Conservation (phyloP, 192 early-diverging fungal species). For the Chytriomyces confervae region DNA sequence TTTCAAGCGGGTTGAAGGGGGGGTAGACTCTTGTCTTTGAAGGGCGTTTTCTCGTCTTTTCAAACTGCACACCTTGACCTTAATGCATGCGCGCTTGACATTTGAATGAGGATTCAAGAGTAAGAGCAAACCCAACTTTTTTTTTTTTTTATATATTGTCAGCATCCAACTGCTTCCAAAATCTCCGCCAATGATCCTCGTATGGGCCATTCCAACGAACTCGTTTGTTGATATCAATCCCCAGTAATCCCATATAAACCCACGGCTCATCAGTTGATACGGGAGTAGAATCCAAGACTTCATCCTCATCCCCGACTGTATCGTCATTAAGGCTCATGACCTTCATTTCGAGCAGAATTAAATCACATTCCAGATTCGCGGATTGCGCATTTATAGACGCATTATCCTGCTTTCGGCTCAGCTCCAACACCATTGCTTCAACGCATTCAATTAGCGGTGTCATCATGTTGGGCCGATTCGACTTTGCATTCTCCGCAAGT, state of each 20-base stretch:
- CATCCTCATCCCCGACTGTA: not conserved
- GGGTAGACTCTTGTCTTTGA: too few relatives aligned
- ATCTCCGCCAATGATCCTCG: conserved; percentile 5
- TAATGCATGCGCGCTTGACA: too few relatives aligned
- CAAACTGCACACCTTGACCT: too few relatives aligned
- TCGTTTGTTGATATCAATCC: not conserved
- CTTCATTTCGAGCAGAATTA: not conserved
- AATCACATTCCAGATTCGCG: not conserved
- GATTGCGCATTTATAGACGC: not conserved
- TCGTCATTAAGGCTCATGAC: not conserved
- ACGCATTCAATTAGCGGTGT: conserved; percentile 3
- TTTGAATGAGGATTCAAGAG: too few relatives aligned
- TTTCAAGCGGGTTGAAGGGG: too few relatives aligned
- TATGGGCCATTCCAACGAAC: not conserved
- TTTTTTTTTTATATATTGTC: too few relatives aligned
- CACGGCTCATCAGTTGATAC: conserved; percentile 6
- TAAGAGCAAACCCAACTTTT: too few relatives aligned
- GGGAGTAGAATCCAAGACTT: not conserved
- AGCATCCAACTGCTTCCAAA: conserved; percentile 4
- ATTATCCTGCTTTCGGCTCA: not conserved
- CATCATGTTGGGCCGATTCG: not conserved
- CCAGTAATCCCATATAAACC: conserved; percentile 19
- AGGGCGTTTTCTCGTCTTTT: too few relatives aligned
- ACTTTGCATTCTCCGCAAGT: not conserved
- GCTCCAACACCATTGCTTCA: conserved; percentile 6